phyloP scores from a whole-genome alignment of 2,329 filamentous ascomycete genomes.

The Ilyonectria destructans region DNA sequence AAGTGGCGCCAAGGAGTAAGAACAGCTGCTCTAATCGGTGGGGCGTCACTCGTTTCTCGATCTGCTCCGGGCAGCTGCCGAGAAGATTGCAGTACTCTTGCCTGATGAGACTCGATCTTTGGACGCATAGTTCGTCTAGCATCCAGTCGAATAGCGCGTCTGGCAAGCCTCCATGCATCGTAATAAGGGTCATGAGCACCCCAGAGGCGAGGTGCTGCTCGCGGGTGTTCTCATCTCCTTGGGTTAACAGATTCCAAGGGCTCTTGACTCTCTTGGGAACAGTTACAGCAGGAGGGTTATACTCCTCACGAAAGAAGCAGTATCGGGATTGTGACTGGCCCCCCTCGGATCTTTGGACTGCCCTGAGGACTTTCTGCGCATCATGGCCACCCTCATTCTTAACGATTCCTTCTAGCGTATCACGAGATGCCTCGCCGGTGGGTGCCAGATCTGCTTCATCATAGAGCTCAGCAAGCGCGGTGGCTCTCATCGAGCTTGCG shows the following conservation, averaged over 20 bases:
- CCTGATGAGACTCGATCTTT: constrained; percentile 70
- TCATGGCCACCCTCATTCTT: constrained; percentile 60
- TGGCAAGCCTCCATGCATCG: constrained; percentile 62
- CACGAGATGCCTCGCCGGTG: constrained; percentile 41
- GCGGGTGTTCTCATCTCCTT: constrained; percentile 62
- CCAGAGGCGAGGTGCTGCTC: constrained; percentile 76
- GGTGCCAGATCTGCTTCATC: constrained; percentile 23
- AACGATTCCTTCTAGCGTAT: constrained; percentile 52
- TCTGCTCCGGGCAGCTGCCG: constrained; percentile 61
- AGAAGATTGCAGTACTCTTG: constrained; percentile 74
- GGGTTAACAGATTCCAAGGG: constrained; percentile 65
- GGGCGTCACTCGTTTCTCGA: constrained; percentile 62
- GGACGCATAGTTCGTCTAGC: constrained; percentile 70
- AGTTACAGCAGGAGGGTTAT: constrained; percentile 47
- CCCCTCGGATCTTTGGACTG: constrained; percentile 67
- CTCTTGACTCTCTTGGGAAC: constrained; percentile 54
- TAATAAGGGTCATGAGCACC: constrained; percentile 68
- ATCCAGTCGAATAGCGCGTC: constrained; percentile 80
- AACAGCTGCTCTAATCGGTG: constrained; percentile 70
- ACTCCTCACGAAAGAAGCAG: constrained; percentile 66
- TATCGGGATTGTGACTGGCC: constrained; percentile 57
- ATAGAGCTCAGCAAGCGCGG: constrained; percentile 51
- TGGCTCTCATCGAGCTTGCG: constrained; percentile 66
- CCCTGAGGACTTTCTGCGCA: constrained; percentile 62
- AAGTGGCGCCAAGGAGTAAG: constrained; percentile 69